Conservation (phyloP, 768 basidiomycete species). For the Tulasnella sp. region DNA sequence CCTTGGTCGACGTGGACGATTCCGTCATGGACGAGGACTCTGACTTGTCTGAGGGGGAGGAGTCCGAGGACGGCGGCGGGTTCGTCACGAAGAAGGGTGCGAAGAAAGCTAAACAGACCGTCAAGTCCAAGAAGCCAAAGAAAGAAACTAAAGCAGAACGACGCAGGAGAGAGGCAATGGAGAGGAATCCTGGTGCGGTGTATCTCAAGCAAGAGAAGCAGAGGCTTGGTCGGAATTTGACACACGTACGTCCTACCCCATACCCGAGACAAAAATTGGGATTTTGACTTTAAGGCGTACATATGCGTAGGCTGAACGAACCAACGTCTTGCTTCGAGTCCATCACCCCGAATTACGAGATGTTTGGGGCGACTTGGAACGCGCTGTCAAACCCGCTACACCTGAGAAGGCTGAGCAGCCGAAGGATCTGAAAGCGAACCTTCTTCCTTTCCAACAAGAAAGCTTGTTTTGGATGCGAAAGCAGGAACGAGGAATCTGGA, state of each 20-base stretch:
- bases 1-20: conserved; percentile 9
- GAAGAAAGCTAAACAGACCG: conserved; percentile 1
- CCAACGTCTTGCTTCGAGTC: conserved; percentile 45
- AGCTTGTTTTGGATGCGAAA: conserved; percentile 92
- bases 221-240: conserved; percentile 63
- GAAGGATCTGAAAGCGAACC: conserved; percentile 62
- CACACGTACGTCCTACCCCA: conserved; percentile 38
- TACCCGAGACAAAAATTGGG: not conserved
- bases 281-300: conserved; percentile 2
- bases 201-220: conserved; percentile 28
- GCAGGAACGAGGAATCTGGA: conserved; percentile 80
- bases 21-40: conserved; percentile 15
- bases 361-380: conserved; percentile 81
- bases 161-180: conserved; percentile 19
- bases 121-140: not conserved
- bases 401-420: conserved; percentile 74
- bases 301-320: conserved; percentile 56
- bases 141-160: not conserved
- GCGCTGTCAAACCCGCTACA: conserved; percentile 43
- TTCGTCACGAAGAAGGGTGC: not conserved
- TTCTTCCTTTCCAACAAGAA: conserved; percentile 93
- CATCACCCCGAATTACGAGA: conserved; percentile 71
- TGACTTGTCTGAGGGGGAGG: not conserved
- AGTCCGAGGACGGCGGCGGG: not conserved
- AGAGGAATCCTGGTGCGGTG: conserved; percentile 23